Evolutionary conservation across 176 grass and related monocot genomes (phyloP).

Genomic region (Rhynchospora pubera): DNA sequence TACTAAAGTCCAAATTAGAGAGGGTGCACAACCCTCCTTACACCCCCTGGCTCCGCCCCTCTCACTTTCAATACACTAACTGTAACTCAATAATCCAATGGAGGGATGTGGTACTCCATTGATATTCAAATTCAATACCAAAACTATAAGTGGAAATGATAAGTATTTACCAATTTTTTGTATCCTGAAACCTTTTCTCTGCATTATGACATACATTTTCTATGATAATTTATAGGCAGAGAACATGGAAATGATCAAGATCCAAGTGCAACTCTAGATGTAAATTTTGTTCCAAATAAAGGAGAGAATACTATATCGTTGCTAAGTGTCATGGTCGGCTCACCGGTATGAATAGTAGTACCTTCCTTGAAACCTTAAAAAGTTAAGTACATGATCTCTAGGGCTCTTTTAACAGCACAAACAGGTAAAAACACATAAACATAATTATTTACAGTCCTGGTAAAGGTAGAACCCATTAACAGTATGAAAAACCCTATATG

Average conservation of each 20-base stretch:
- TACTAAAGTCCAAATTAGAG: too few species aligned
- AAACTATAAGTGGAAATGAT: neutral
- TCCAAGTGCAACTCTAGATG: conserved; percentile 32
- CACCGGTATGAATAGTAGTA: conserved; percentile 58
- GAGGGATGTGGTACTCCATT: neutral
- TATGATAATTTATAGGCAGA: conserved; percentile 30
- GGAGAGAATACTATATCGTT: conserved; percentile 72
- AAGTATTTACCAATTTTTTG: neutral
- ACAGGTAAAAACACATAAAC: conserved; percentile 2
- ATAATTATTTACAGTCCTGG: neutral
- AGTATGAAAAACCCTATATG: neutral
- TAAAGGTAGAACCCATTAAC: neutral
- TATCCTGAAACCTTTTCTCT: neutral
- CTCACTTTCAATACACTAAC: neutral
- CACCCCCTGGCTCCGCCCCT: too few species aligned
- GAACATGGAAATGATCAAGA: conserved; percentile 51
- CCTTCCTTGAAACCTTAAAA: neutral
- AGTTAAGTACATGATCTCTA: neutral
- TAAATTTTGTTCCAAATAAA: conserved; percentile 33
- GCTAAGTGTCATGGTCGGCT: conserved; percentile 87
- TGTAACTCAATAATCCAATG: neutral
- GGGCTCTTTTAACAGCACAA: too few species aligned
- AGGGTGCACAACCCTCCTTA: too few species aligned
- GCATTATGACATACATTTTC: neutral
- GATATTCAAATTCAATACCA: neutral